Conservation (phyloP, 306 rosid species). For the Trichosanthes cucumerina region DNA sequence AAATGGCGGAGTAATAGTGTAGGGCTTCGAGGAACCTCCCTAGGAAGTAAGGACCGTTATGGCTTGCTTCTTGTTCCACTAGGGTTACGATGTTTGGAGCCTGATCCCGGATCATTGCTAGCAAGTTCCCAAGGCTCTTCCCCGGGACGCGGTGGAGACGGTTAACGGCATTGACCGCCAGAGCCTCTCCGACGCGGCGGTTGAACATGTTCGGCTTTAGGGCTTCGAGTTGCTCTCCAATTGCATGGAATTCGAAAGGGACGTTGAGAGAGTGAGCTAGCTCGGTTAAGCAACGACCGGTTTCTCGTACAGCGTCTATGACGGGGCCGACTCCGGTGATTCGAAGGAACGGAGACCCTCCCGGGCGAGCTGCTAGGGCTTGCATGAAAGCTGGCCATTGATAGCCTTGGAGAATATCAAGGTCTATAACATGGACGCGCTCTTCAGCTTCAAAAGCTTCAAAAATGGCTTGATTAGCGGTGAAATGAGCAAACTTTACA, state of each 20-base stretch:
- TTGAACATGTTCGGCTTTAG: slow-evolving; percentile 73
- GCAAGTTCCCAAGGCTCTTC: slow-evolving; percentile 34
- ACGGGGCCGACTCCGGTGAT: slow-evolving; percentile 53
- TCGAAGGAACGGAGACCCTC: slow-evolving; percentile 48
- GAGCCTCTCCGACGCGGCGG: slow-evolving; percentile 68
- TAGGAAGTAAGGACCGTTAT: slow-evolving; percentile 69
- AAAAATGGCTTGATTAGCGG: slow-evolving; percentile 84
- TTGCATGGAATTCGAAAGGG: slow-evolving; percentile 76
- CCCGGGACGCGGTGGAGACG: slow-evolving; percentile 64
- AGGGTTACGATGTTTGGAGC: slow-evolving; percentile 71
- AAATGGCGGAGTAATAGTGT: slow-evolving; percentile 76
- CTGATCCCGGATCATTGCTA: slow-evolving; percentile 68
- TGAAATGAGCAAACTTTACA: slow-evolving; percentile 81
- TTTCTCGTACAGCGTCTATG: slow-evolving; percentile 42
- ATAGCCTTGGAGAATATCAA: slow-evolving; percentile 78
- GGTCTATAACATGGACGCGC: slow-evolving; percentile 78
- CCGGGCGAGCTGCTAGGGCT: slow-evolving; percentile 63
- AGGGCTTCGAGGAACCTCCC: slow-evolving; percentile 75
- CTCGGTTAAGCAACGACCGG: slow-evolving; percentile 57
- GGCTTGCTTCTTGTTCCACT: slow-evolving; percentile 89
- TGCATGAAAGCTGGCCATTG: slow-evolving; percentile 98
- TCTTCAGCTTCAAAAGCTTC: slow-evolving; percentile 82
- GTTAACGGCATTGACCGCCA: slow-evolving; percentile 68
- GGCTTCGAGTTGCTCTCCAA: slow-evolving; percentile 60
- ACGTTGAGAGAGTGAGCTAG: slow-evolving; percentile 67